Evolutionary conservation across 345 rosid species (phyloP), one percentile per base, ranked within the genome.

Genomic region (Heritiera fomes): DNA sequence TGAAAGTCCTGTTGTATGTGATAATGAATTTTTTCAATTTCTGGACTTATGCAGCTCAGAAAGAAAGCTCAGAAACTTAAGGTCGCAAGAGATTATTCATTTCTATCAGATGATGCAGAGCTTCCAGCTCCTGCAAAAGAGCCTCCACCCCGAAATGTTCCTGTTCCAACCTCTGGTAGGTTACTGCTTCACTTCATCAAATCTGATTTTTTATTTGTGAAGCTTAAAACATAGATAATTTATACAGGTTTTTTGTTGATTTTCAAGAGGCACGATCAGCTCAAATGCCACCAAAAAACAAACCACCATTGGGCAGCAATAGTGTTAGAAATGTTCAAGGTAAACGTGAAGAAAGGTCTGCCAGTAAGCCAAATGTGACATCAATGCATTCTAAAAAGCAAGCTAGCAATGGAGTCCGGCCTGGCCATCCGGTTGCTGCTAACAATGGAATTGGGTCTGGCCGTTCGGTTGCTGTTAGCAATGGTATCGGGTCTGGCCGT

Each of bases 1-100:
- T 23, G 17, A 61, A 60, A 65, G 59, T 47, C 17, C 20, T 61
- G 49, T 75, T 46, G 50, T 75, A 11, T 73, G 56, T 59, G 58
- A 47, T 55, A 71, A 28, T 28, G 41, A 78, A 38, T 81, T 41
- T 20, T 14, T 43, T 65, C 53, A 59, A 49, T 59, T 50, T 71
- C 71, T 43, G 46, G 80, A 49, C 43, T 17, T 43, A 67, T 73
- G 75, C 89, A 93, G 97, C 47, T 83, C 75, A 84, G 85, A 77
- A 84, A 66, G 63, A 91, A 90, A 87, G 97, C 84, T 74, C 90
- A 92, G 78, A 85, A 89, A 65, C 87, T 94, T 20, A 96, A 91
- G 85, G 89, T 83, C 68, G 87, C 92, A 6, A 87, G 98, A 83
- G 99, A 96, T 81, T 96, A 96, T 85, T 96, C 99, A 28, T 96